Conservation (phyloP, 805 yeast species). For the Jamesozyma jinghongensis region DNA sequence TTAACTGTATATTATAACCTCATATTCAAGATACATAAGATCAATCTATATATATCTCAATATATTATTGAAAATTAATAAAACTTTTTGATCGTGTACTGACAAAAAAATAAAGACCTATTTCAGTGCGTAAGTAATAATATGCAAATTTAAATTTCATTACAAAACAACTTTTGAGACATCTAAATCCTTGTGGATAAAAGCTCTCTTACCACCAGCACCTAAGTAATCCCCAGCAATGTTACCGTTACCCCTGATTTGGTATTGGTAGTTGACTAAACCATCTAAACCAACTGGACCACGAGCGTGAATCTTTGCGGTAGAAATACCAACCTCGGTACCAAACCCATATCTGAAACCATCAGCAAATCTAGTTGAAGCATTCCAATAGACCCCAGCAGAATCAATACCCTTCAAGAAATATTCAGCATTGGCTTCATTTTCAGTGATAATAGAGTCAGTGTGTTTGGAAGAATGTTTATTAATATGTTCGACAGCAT, state of each 20-base stretch:
- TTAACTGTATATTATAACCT: too few species aligned
- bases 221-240: slow-evolving; percentile 86
- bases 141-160: neutral
- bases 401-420: slow-evolving; percentile 86
- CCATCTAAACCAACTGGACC: slow-evolving; percentile 99
- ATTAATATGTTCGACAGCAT: slow-evolving; percentile 83
- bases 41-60: neutral
- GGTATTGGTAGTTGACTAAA: slow-evolving; percentile 89
- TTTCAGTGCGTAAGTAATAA: neutral
- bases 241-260: slow-evolving; percentile 87
- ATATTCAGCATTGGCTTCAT: slow-evolving; percentile 57
- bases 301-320: slow-evolving; percentile 94
- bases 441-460: slow-evolving; percentile 79
- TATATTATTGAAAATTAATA: too few species aligned
- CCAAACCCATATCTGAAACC: slow-evolving; percentile 99
- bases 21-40: too few species aligned
- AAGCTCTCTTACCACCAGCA: slow-evolving; percentile 77
- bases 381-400: slow-evolving; percentile 96
- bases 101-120: neutral
- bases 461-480: slow-evolving; percentile 93
- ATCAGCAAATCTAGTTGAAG: slow-evolving; percentile 94
- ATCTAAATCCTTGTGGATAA: slow-evolving; percentile 61
- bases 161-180: slow-evolving; percentile 26
- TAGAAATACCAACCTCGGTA: slow-evolving; percentile 95
- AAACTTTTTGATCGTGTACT: neutral